phyloP scores from a whole-genome alignment of 2,329 filamentous ascomycete species.

The Mycosphaerella sp. region DNA sequence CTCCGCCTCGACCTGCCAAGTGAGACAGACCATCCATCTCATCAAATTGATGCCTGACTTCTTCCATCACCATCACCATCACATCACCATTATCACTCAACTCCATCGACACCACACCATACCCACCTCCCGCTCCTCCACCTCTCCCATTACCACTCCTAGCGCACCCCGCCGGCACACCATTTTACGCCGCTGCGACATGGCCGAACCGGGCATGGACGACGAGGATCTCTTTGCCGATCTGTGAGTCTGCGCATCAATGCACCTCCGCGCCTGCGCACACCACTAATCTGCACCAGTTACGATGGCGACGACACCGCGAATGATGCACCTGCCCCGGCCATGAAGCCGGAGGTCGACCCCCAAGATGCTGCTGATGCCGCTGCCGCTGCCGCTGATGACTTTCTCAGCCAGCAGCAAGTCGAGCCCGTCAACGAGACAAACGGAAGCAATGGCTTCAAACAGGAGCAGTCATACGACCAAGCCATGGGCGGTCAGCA shows the following conservation, averaged over 20 bases:
- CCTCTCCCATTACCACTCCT: not conserved
- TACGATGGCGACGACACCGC: constrained; percentile 58
- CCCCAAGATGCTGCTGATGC: constrained; percentile 13
- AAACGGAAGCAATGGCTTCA: constrained; percentile 22
- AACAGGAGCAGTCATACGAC: constrained; percentile 22
- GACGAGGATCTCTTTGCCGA: constrained; percentile 96
- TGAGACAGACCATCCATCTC: no score
- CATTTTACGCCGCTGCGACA: constrained; percentile 36
- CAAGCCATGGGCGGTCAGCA: constrained; percentile 28
- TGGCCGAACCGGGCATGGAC: constrained; percentile 72
- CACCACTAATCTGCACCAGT: constrained; percentile 19
- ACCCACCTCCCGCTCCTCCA: not conserved
- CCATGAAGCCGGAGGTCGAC: constrained; percentile 19
- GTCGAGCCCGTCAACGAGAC: constrained; percentile 16
- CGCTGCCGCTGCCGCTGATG: constrained; percentile 10
- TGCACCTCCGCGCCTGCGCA: not conserved
- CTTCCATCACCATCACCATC: not conserved
- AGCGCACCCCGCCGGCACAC: constrained; percentile 17
- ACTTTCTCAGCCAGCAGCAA: constrained; percentile 5
- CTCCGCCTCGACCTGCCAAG: not conserved
- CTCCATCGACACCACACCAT: not conserved
- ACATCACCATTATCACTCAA: no score
- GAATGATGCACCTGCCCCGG: constrained; percentile 22
- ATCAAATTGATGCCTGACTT: no score
- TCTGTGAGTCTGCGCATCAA: constrained; percentile 57